Base-by-base conservation (phyloP, 2,329 filamentous ascomycete species). In the Teratosphaeria epicoccoides region DNA sequence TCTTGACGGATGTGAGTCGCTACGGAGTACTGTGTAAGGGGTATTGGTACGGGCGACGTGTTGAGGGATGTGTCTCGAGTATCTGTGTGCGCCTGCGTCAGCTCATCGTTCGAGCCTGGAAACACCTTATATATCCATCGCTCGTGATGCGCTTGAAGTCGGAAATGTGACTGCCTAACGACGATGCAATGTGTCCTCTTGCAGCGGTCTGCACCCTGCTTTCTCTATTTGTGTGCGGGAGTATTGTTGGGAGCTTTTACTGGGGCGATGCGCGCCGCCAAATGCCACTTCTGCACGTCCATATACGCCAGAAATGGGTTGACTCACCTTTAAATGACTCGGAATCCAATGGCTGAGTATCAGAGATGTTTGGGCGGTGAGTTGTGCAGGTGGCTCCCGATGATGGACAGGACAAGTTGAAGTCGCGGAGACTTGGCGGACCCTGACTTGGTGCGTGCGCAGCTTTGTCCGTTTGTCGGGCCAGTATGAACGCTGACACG, bases 1-100 rank as follows among this genome's bases (percentile, higher is more conserved):
- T 97, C 62, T 70, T 85, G 78, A 80, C 79, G 79, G 74, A 46
- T 46, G 25, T 24, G 33, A 40, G 33, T 40, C 33, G 33, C 33
- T 20, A 40, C 6, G 5, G 33, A 40, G n/a, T 40, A 40, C 20
- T 14, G 33, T 40, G 33, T 40, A 40, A 17, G 33, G 33, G 33
- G 33, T 40, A 40, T 40, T 40, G n/a, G 33, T n/a, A 20, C n/a
- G 33, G 14, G 29, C 5, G 14, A 20, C n/a, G 17, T 20, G 20
- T 40, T 40, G 33, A 40, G 33, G n/a, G 33, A 20, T 40, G n/a
- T 40, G 33, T 14, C 17, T 40, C 33, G 9, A 40, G 33, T 40
- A 17, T 40, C 33, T 40, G 33, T 22, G 33, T 40, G 33, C 14
- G n/a, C 14, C n/a, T 17, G n/a, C 33, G 33, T 40, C 14, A 40